Conservation (phyloP, 2,329 filamentous ascomycete genomes). For the Nemania serpens region DNA sequence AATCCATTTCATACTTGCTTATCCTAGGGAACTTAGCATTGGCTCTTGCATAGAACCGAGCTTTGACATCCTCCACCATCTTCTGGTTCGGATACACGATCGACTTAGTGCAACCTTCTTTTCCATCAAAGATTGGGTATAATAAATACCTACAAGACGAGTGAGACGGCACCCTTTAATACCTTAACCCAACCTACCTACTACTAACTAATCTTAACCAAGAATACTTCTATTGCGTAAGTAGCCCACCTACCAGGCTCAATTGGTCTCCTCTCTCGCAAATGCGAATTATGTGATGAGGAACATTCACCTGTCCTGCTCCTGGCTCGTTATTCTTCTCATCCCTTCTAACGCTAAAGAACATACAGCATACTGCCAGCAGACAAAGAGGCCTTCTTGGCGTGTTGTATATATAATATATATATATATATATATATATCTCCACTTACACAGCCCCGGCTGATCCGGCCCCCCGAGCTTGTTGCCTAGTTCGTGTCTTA, state of each 20-base stretch:
- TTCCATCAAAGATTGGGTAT: too few species aligned
- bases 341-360: not conserved
- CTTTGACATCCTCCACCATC: too few species aligned
- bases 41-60: too few species aligned
- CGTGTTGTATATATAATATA: too few species aligned
- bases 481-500: too few species aligned
- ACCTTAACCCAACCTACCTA: not conserved
- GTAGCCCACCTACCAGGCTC: not conserved
- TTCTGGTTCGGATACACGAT: too few species aligned
- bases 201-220: not conserved
- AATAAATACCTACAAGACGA: not conserved
- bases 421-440: not conserved
- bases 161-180: not conserved
- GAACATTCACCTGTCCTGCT: not conserved
- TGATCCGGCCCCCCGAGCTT: not conserved
- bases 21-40: too few species aligned
- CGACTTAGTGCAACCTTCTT: too few species aligned
- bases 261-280: not conserved
- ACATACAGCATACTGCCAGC: not conserved
- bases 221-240: not conserved
- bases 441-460: conserved; percentile 3
- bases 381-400: not conserved
- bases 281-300: not conserved
- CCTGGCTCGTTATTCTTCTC: not conserved
- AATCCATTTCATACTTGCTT: too few species aligned